Base-by-base conservation (phyloP, 305 asterid genomes). In the Fraxinus greggii region DNA sequence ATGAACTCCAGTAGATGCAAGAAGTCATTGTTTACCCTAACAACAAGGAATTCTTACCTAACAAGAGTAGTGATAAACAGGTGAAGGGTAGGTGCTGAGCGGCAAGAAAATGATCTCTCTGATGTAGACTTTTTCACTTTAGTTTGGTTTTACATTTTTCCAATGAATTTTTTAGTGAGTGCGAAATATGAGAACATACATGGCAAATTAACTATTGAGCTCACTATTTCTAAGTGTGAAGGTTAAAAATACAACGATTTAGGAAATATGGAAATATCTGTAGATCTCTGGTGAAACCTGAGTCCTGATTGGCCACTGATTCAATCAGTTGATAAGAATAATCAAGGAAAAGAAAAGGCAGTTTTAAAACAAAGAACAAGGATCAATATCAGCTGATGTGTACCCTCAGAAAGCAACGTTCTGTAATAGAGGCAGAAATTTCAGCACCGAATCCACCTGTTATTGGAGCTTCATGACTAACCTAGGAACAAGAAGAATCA, bases 361-460 rank as follows among this genome's bases (percentile, higher is more conserved):
- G 76, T 21, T 6, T 28, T 65, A 38, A 48, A 70, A 10, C 26
- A 69, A 40, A 29, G 40, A 69, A 17, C 24, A 15, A 4, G 67
- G 42, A 75, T 32, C 7, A 24, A 73, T 67, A 24, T 3, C 56
- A 80, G 29, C 51, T 7, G 40, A 70, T 13, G 28, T 86, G 82
- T 89, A 94, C 99, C 92, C 97, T 89, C 83, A 88, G 81, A 83
- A 95, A 95, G 93, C 99, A 95, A 67, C 97, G 97, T 77, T 95
- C 98, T 74, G 92, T 92, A 26, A 95, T 92, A 51, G 98, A 95
- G 69, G 99, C 97, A 82, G 98, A 91, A 29, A 95, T 91, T 82
- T 94, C 99, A 86, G 97, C 99, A 81, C 97, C 99, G 78, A 95
- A 94, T 83, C 98, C 98, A 76, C 97, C 97, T 1, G 98, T 95